phyloP scores from a whole-genome alignment of 176 grass and related monocot genomes.

The Triticum dicoccoides region DNA sequence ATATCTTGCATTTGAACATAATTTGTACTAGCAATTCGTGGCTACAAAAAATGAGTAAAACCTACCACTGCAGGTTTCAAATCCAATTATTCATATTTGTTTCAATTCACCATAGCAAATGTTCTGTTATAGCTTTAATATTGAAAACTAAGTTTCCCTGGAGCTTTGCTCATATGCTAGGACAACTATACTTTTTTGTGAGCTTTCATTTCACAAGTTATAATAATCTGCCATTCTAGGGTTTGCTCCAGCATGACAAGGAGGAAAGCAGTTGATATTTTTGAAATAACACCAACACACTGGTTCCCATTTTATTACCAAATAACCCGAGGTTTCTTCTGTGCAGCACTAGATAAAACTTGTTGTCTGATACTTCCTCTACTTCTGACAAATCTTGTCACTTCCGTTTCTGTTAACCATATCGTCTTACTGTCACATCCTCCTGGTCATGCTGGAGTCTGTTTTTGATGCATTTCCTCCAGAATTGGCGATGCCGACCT shows the following conservation, averaged over 20 bases:
- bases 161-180: background rate
- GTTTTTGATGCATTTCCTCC: background rate
- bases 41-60: background rate
- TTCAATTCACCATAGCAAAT: background rate
- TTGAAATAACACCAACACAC: background rate
- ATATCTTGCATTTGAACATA: background rate
- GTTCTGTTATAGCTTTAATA: constrained; percentile 6
- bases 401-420: background rate
- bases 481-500: background rate
- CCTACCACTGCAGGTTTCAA: background rate
- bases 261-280: background rate
- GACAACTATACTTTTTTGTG: background rate
- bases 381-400: background rate
- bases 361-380: background rate
- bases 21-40: background rate
- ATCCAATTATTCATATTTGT: constrained; percentile 13
- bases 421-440: background rate
- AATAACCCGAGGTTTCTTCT: background rate
- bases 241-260: background rate
- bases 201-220: background rate
- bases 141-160: background rate
- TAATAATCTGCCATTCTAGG: background rate
- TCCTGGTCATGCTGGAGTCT: background rate
- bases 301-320: background rate
- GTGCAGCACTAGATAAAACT: background rate